phyloP scores from a whole-genome alignment of 441 rosid species.

The Erodium texanum region DNA sequence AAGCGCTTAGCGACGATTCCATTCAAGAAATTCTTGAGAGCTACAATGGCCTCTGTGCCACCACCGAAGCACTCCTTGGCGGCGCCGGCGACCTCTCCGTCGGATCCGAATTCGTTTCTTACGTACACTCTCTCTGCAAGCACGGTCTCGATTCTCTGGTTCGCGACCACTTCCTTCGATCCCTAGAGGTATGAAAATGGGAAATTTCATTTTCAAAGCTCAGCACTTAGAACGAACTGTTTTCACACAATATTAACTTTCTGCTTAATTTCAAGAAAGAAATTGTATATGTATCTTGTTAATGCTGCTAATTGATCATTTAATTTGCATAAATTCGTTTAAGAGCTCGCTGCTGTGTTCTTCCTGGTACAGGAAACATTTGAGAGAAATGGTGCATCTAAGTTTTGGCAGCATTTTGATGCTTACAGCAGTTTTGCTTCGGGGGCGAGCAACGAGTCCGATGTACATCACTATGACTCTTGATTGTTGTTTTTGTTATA shows the following conservation, averaged over 20 bases:
- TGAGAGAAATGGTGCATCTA: conserved; percentile 43
- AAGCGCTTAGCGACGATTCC: conserved; percentile 38
- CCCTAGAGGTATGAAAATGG: conserved; percentile 48
- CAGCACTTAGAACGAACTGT: neutral
- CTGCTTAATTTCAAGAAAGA: too few relatives aligned
- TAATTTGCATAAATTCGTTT: neutral
- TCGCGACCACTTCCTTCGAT: conserved; percentile 57
- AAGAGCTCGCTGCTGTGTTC: too few relatives aligned
- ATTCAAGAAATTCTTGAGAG: conserved; percentile 45
- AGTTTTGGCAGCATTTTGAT: conserved; percentile 75
- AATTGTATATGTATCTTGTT: neutral
- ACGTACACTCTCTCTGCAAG: conserved; percentile 52
- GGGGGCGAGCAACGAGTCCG: neutral
- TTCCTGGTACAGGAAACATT: conserved; percentile 43
- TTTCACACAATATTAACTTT: neutral
- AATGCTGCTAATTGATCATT: neutral
- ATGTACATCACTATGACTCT: neutral
- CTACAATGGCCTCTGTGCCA: conserved; percentile 50
- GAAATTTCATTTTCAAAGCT: neutral
- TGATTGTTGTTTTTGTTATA: neutral
- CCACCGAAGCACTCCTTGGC: conserved; percentile 43
- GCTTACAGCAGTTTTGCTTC: conserved; percentile 28
- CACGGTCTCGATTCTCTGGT: conserved; percentile 63
- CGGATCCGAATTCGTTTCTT: conserved; percentile 37
- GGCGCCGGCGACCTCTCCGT: conserved; percentile 35